phyloP scores from a whole-genome alignment of 257 asterid species.

The Nicotiana noctiflora region DNA sequence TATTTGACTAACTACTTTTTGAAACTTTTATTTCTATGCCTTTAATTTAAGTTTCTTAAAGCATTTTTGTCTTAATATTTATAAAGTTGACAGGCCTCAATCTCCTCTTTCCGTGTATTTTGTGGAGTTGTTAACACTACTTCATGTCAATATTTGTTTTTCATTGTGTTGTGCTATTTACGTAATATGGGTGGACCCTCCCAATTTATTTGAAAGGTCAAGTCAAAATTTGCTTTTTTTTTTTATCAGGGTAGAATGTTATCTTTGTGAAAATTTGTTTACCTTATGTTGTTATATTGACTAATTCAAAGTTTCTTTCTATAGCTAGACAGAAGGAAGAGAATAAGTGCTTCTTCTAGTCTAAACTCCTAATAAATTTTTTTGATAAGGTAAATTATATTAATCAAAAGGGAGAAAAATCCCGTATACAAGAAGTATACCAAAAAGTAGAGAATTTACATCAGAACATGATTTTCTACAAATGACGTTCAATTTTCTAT shows the following conservation, averaged over 20 bases:
- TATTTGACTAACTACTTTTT: not conserved
- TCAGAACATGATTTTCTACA: too few relatives aligned
- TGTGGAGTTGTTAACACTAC: not conserved
- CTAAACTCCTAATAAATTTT: not conserved
- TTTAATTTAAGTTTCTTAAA: not conserved
- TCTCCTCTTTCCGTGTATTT: not conserved
- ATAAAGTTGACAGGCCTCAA: not conserved
- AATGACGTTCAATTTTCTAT: too few relatives aligned
- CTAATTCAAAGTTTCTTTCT: not conserved
- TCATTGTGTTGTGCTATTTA: not conserved
- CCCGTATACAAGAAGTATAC: too few relatives aligned
- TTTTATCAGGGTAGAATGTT: not conserved
- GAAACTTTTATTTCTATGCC: not conserved
- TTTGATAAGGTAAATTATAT: too few relatives aligned
- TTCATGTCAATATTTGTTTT: not conserved
- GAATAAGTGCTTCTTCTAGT: not conserved
- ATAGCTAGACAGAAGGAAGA: not conserved
- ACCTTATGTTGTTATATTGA: not conserved
- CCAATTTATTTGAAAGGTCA: not conserved
- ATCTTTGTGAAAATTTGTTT: not conserved
- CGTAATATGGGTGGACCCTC: not conserved
- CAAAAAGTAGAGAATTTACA: too few relatives aligned
- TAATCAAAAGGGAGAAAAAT: too few relatives aligned
- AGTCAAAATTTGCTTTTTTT: not conserved
- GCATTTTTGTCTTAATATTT: not conserved